phyloP scores from a whole-genome alignment of 345 rosid species.

The Corchorus olitorius region DNA sequence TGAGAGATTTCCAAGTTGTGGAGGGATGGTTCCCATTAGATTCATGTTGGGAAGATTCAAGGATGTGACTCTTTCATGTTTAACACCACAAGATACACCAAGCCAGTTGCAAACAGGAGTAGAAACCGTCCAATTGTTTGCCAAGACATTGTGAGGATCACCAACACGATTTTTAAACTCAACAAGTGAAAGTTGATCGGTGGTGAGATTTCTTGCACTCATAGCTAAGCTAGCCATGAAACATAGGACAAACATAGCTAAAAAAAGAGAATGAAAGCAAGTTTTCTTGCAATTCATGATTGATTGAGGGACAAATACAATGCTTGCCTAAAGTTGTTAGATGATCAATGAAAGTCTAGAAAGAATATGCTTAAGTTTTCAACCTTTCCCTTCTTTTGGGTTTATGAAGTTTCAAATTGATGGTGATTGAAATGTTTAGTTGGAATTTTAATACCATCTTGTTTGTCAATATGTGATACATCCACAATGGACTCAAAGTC shows the following conservation, averaged over 20 bases:
- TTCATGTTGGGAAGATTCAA: slow-evolving; percentile 20
- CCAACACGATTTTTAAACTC: slow-evolving; percentile 17
- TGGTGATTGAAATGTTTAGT: too few relatives aligned
- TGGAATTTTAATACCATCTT: too few relatives aligned
- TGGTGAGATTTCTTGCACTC: background rate
- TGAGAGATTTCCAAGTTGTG: slow-evolving; percentile 31
- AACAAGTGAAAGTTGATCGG: slow-evolving; percentile 25
- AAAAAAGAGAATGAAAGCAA: background rate
- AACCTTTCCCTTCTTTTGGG: too few relatives aligned
- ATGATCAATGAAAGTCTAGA: too few relatives aligned
- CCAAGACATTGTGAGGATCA: slow-evolving; percentile 15
- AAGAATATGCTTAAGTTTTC: too few relatives aligned
- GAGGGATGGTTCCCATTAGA: slow-evolving; percentile 24
- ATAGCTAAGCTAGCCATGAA: background rate
- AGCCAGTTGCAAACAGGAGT: slow-evolving; percentile 25
- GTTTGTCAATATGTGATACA: too few relatives aligned
- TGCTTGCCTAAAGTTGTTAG: too few relatives aligned
- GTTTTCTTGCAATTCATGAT: background rate
- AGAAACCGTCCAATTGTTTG: slow-evolving; percentile 16
- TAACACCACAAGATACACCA: slow-evolving; percentile 23
- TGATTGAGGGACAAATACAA: too few relatives aligned
- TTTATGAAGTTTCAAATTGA: too few relatives aligned
- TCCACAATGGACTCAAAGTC: too few relatives aligned
- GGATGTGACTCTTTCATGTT: slow-evolving; percentile 15
- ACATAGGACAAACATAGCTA: background rate